A percentile compares a stretch with the other conserved stretches of the same genome.
These are phyloP conservation scores for Acer saccharum DNA, from an alignment of 345 rosid species.

Conservation along the genomic window DNA sequence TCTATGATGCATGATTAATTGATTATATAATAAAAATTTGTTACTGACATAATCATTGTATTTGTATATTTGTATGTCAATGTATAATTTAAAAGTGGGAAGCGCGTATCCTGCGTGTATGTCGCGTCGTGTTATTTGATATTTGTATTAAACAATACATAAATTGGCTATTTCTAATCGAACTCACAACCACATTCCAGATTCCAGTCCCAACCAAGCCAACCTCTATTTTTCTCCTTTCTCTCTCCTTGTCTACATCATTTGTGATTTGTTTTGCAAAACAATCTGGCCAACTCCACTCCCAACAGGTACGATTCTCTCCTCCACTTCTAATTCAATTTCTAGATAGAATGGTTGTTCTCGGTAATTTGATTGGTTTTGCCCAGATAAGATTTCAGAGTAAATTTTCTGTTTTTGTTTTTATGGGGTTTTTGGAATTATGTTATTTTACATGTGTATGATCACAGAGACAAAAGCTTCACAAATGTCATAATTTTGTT, in stretches of 20 bases:
- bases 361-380: background rate
- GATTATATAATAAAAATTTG: too few species aligned
- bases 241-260: background rate
- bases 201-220: background rate
- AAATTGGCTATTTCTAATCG: background rate
- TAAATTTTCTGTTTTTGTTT: background rate
- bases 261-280: too few species aligned
- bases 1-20: too few species aligned
- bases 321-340: background rate
- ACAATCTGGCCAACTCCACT: background rate
- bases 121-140: background rate
- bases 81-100: too few species aligned
- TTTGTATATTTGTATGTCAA: too few species aligned
- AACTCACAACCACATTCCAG: slow-evolving; percentile 6
- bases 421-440: slow-evolving; percentile 16
- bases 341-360: background rate
- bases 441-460: background rate
- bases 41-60: too few species aligned
- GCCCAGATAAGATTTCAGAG: background rate
- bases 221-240: background rate
- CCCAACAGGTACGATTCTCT: background rate
- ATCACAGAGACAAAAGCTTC: background rate
- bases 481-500: background rate
- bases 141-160: too few species aligned
- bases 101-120: slow-evolving; percentile 29